Evolutionary conservation across 495 filamentous ascomycete species (phyloP).

Genomic region (Pseudevernia furfuracea): DNA sequence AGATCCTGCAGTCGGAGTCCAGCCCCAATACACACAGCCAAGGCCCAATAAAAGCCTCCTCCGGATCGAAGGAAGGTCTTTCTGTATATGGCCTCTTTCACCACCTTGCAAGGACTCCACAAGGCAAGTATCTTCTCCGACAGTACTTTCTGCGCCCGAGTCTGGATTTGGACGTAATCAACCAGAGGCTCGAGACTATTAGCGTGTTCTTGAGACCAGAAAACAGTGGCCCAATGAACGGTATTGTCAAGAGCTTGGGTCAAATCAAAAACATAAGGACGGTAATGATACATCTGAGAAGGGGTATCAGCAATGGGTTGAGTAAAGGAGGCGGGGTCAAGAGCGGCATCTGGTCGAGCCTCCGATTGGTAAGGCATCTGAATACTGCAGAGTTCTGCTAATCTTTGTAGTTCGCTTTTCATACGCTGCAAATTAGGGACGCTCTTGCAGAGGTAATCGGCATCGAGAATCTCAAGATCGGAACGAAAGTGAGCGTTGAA

Average conservation of each 20-base stretch:
- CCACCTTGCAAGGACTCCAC: constrained; percentile 68
- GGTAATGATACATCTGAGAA: constrained; percentile 62
- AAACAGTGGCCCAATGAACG: constrained; percentile 50
- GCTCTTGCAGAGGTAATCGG: constrained; percentile 54
- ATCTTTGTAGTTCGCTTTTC: constrained; percentile 49
- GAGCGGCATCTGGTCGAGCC: constrained; percentile 61
- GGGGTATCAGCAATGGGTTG: constrained; percentile 60
- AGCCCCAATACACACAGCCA: constrained; percentile 81
- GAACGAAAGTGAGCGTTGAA: constrained; percentile 43
- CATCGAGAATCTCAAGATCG: constrained; percentile 47
- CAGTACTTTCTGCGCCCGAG: constrained; percentile 83
- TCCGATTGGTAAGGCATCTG: constrained; percentile 41
- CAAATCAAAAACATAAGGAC: constrained; percentile 74
- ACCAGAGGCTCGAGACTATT: constrained; percentile 66
- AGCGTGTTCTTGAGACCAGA: constrained; percentile 60
- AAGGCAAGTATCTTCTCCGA: constrained; percentile 68
- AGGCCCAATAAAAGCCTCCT: constrained; percentile 58
- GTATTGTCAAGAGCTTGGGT: constrained; percentile 56
- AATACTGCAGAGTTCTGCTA: not conserved
- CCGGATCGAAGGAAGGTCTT: constrained; percentile 77
- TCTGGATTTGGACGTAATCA: constrained; percentile 56
- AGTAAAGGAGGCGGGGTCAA: constrained; percentile 51
- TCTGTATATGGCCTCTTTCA: constrained; percentile 82
- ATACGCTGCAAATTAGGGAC: constrained; percentile 61
- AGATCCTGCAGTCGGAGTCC: constrained; percentile 76